Base-by-base conservation (phyloP, 1,284 basidiomycete genomes). In the Schizophyllum commune region DNA sequence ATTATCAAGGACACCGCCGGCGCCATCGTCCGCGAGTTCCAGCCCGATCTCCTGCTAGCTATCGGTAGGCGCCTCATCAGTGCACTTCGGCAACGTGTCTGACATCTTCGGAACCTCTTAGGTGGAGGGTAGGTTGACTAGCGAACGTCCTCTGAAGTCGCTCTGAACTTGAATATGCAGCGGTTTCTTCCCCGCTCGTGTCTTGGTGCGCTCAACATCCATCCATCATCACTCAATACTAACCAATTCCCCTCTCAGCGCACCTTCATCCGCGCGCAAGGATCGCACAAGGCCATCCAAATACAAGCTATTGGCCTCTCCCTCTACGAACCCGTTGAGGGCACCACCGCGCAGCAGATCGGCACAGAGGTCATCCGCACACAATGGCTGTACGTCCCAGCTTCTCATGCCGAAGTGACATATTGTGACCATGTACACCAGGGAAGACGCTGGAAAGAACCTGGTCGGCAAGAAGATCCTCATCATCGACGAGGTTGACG, bases 251-350 rank as follows among this genome's bases (percentile, higher is more conserved):
- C 55, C 62, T 57, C 32, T 20, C 58, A 91, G 85, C 86, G 95
- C 57, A 96, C 94, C 0, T 95, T 95, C 76, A 77, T 96, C 65
- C 92, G 94, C 71, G 83, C 86, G 69, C 75, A 83, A 9, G 77
- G 83, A 4, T 82, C 83, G 52, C 89, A 91, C 69, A 86, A 84
- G 66, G 91, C 91, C 65, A 87, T 97, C 60, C 91, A 92, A 60
- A 96, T 97, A 66, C 86, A 88, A 74, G 95, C 95, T 1, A 96
- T 98, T 66, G 94, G 95, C 1, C 82, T 98, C 34, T 95, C 92
- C 2, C 80, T 98, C 4, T 98, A 98, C 69, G 95, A 98, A 72
- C 83, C 88, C 27, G 77, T 96, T 13, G 87, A 89, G 7, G 91
- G 87, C 21, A 82, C 83, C 20, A 86, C 85, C 8, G 86, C 78